These are phyloP conservation scores for Eucalyptus brandiana DNA, from an alignment of 345 rosid genomes.

Conservation along the genomic window DNA sequence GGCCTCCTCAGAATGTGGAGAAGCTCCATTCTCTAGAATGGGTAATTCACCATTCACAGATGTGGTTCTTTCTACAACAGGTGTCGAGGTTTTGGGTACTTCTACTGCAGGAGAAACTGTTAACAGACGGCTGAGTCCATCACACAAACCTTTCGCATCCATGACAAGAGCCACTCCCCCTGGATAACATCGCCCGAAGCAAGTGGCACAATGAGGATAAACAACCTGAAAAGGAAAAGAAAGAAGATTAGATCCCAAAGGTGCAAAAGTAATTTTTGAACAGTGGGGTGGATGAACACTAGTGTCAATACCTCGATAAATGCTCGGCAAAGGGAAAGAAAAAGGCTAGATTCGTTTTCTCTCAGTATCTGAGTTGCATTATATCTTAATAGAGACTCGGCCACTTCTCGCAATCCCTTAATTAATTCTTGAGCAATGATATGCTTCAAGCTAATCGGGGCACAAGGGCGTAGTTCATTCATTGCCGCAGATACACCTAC, in stretches of 20 bases:
- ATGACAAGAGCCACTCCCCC: slow-evolving; percentile 65
- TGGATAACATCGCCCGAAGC: slow-evolving; percentile 89
- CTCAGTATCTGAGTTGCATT: slow-evolving; percentile 86
- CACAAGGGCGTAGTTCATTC: slow-evolving; percentile 90
- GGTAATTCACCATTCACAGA: slow-evolving; percentile 31
- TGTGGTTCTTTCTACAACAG: slow-evolving; percentile 14
- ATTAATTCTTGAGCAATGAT: slow-evolving; percentile 70
- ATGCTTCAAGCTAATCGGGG: slow-evolving; percentile 70
- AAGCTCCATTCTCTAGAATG: slow-evolving; percentile 33
- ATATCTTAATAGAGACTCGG: slow-evolving; percentile 76
- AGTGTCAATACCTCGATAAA: slow-evolving; percentile 55
- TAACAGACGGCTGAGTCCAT: slow-evolving; percentile 50
- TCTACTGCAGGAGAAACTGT: slow-evolving; percentile 37
- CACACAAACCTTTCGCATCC: slow-evolving; percentile 63
- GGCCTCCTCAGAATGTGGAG: slow-evolving; percentile 17
- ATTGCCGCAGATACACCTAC: slow-evolving; percentile 89
- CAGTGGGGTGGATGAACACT: not conserved
- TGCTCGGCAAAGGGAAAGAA: slow-evolving; percentile 83
- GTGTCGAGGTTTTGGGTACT: slow-evolving; percentile 27
- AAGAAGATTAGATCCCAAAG: not conserved
- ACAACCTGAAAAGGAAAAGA: slow-evolving; percentile 40
- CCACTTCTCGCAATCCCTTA: slow-evolving; percentile 74
- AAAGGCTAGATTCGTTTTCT: slow-evolving; percentile 73
- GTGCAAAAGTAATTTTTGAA: not conserved
- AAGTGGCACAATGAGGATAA: slow-evolving; percentile 70